Evolutionary conservation across 2,329 filamentous ascomycete genomes (phyloP).

Genomic region (Talaromyces sp.): DNA sequence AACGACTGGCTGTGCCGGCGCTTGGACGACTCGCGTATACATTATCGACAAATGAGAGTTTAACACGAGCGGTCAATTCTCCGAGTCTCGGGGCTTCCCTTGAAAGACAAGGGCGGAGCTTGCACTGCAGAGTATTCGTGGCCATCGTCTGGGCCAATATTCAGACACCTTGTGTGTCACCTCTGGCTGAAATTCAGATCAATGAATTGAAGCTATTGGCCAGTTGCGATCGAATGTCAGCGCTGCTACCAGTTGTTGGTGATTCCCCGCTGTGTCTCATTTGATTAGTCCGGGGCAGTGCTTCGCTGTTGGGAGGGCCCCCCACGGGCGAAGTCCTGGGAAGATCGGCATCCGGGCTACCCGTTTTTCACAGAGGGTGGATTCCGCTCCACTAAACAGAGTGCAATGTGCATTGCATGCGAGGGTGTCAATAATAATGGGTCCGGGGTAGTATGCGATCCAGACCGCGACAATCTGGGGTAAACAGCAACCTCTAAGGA

Average conservation of each 20-base stretch:
- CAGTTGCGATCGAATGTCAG: background rate
- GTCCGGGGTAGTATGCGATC: slow-evolving; percentile 11
- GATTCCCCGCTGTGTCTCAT: background rate
- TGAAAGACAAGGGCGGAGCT: background rate
- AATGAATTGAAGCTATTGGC: background rate
- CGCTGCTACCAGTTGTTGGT: background rate
- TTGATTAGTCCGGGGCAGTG: background rate
- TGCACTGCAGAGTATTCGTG: background rate
- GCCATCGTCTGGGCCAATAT: background rate
- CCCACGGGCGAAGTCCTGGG: background rate
- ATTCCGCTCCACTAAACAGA: slow-evolving; percentile 11
- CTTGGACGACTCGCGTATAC: background rate
- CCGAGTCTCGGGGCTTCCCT: background rate
- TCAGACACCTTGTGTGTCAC: background rate
- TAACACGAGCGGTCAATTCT: background rate
- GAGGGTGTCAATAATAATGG: slow-evolving; percentile 8
- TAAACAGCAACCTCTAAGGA: background rate
- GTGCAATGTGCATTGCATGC: slow-evolving; percentile 3
- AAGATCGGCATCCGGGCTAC: background rate
- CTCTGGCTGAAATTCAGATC: background rate
- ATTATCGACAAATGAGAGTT: background rate
- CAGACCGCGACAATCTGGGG: slow-evolving; percentile 10
- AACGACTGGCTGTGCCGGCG: slow-evolving; percentile 1
- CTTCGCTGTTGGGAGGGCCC: background rate
- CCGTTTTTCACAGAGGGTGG: background rate